phyloP scores from a whole-genome alignment of 129 eudicot genomes.

The Apium graveolens region DNA sequence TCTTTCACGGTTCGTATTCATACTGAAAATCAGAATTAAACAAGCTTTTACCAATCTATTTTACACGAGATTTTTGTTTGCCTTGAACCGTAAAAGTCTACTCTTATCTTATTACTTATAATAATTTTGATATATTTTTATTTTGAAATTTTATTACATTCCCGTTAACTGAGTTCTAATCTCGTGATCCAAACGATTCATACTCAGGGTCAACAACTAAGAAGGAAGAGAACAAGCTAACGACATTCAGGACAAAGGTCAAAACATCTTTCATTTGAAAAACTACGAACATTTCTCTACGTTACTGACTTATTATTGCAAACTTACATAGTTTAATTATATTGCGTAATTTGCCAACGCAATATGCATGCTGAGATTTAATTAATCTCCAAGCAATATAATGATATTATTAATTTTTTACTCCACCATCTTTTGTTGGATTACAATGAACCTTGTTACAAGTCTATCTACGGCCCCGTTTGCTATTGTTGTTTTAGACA shows the following conservation, averaged over 20 bases:
- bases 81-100: too few species aligned
- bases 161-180: too few species aligned
- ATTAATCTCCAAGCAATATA: neutral
- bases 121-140: too few species aligned
- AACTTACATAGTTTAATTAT: neutral
- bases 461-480: conserved; percentile 5
- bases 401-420: neutral
- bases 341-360: neutral
- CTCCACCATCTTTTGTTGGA: conserved; percentile 8
- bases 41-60: too few species aligned
- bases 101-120: too few species aligned
- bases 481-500: too few species aligned
- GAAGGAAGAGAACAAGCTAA: neutral
- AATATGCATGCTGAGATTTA: neutral
- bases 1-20: too few species aligned
- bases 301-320: neutral
- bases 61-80: too few species aligned
- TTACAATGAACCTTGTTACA: conserved; percentile 10
- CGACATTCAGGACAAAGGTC: neutral
- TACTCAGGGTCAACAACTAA: too few species aligned
- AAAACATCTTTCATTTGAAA: neutral
- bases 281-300: neutral
- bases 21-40: too few species aligned
- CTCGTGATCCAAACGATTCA: too few species aligned
- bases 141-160: too few species aligned